phyloP scores from a whole-genome alignment of 306 rosid species.

The Pterocarpus macrocarpus region DNA sequence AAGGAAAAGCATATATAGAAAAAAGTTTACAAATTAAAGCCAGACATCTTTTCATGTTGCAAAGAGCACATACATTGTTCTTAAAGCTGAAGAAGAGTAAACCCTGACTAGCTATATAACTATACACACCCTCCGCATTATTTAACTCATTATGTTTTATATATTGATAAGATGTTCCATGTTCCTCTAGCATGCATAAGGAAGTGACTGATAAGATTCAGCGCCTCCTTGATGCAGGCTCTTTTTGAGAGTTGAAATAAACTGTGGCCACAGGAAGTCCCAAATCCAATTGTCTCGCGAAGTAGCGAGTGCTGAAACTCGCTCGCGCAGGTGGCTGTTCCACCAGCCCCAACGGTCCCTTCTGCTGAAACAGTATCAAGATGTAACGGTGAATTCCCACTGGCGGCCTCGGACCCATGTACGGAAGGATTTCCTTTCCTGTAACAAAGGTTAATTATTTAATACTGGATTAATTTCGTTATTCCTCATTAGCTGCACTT shows the following conservation, averaged over 20 bases:
- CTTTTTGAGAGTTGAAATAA: conserved; percentile 88
- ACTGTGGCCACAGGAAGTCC: conserved; percentile 86
- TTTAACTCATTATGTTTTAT: not conserved
- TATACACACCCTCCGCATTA: not conserved
- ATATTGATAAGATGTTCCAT: no score
- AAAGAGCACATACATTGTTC: not conserved
- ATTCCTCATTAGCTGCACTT: no score
- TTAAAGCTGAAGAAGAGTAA: not conserved
- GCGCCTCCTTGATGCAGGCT: conserved; percentile 73
- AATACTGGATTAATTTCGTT: no score
- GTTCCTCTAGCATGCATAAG: no score
- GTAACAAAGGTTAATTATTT: not conserved
- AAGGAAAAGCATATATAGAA: conserved; percentile 16
- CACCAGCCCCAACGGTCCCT: conserved; percentile 59
- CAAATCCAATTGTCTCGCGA: conserved; percentile 63
- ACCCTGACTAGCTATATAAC: not conserved
- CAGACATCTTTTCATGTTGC: not conserved
- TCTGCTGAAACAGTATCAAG: conserved; percentile 74
- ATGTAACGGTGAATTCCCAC: conserved; percentile 89
- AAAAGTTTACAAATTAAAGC: not conserved
- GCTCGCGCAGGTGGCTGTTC: conserved; percentile 70
- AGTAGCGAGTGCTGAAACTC: conserved; percentile 81
- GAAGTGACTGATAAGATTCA: conserved; percentile 12
- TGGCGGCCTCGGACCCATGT: conserved; percentile 78
- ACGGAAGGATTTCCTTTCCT: conserved; percentile 84